A percentile compares a stretch with the other conserved stretches of the same genome.
Evolutionary conservation across 352 stramenopile species (phyloP).

Genomic region (Phytophthora palmivora): DNA sequence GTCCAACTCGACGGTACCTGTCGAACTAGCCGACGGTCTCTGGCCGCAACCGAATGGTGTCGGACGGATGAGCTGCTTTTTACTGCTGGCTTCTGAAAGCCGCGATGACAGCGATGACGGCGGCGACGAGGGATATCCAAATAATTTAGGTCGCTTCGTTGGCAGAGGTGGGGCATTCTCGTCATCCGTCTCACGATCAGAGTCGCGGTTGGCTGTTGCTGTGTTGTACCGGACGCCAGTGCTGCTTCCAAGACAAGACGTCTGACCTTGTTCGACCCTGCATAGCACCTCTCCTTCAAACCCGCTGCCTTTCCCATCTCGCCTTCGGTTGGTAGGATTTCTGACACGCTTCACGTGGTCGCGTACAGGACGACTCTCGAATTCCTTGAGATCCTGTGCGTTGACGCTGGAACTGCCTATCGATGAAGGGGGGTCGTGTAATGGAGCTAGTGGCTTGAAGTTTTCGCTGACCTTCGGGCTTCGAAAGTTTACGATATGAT

Average conservation of each 20-base stretch:
- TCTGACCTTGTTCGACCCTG: conserved; percentile 43
- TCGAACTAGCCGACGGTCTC: neutral
- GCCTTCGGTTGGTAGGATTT: conserved; percentile 58
- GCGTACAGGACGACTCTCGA: conserved; percentile 51
- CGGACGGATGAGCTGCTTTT: conserved; percentile 33
- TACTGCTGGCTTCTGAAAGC: conserved; percentile 24
- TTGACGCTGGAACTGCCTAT: conserved; percentile 14
- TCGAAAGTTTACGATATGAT: conserved; percentile 81
- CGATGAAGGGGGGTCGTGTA: conserved; percentile 15
- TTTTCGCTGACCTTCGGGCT: conserved; percentile 87
- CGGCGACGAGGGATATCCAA: conserved; percentile 17
- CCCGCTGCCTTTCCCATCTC: conserved; percentile 63
- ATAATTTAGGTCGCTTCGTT: conserved; percentile 33
- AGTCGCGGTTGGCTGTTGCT: conserved; percentile 1
- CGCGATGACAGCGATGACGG: conserved; percentile 23
- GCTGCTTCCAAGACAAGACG: conserved; percentile 18
- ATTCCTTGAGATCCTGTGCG: conserved; percentile 47
- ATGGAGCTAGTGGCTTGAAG: conserved; percentile 56
- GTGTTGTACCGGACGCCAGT: conserved; percentile 5
- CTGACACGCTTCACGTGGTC: conserved; percentile 55
- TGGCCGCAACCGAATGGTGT: conserved; percentile 38
- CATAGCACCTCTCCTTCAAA: conserved; percentile 78
- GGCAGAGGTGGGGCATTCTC: conserved; percentile 26
- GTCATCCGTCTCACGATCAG: conserved; percentile 24
- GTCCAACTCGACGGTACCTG: conserved; percentile 9